Percentiles rank a stretch among this genome's conserved stretches.
phyloP scores from a whole-genome alignment of 352 stramenopile species.

The Phytophthora multivora region DNA sequence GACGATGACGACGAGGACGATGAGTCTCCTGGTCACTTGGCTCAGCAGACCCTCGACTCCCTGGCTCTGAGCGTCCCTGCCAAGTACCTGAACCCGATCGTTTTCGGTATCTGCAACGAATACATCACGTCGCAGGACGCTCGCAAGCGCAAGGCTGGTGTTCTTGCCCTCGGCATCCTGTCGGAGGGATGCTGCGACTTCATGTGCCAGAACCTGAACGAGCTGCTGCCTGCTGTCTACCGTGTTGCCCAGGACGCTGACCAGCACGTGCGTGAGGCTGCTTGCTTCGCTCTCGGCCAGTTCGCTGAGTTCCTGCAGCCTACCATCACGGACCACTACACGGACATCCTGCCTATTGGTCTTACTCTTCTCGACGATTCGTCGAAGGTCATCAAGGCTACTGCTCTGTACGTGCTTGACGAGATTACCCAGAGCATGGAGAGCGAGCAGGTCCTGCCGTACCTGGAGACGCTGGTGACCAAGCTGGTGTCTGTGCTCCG shows the following conservation, averaged over 20 bases:
- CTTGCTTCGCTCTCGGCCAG: slow-evolving; percentile 98
- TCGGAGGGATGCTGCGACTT: slow-evolving; percentile 96
- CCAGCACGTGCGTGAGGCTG: slow-evolving; percentile 95
- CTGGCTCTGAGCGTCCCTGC: slow-evolving; percentile 78
- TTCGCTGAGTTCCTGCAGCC: slow-evolving; percentile 98
- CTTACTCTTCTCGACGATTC: slow-evolving; percentile 95
- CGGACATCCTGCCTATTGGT: slow-evolving; percentile 96
- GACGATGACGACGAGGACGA: slow-evolving; percentile 82
- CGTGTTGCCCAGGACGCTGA: slow-evolving; percentile 90
- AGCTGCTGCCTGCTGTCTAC: slow-evolving; percentile 94
- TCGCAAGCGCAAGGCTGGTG: slow-evolving; percentile 95
- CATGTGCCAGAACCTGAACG: slow-evolving; percentile 93
- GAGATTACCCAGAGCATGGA: slow-evolving; percentile 99
- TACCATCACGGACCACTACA: slow-evolving; percentile 95
- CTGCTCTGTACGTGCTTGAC: slow-evolving; percentile 97
- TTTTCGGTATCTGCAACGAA: slow-evolving; percentile 82
- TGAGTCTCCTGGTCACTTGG: slow-evolving; percentile 79
- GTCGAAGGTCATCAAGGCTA: slow-evolving; percentile 94
- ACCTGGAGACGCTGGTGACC: slow-evolving; percentile 95
- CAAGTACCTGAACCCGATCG: slow-evolving; percentile 83
- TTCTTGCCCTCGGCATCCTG: slow-evolving; percentile 96
- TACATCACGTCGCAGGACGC: slow-evolving; percentile 91
- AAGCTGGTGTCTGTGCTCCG: slow-evolving; percentile 95
- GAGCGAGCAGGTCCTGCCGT: slow-evolving; percentile 92
- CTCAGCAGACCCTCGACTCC: slow-evolving; percentile 86